Evolutionary conservation across 257 asterid genomes (phyloP).

Genomic region (Solanum bulbocastanum): DNA sequence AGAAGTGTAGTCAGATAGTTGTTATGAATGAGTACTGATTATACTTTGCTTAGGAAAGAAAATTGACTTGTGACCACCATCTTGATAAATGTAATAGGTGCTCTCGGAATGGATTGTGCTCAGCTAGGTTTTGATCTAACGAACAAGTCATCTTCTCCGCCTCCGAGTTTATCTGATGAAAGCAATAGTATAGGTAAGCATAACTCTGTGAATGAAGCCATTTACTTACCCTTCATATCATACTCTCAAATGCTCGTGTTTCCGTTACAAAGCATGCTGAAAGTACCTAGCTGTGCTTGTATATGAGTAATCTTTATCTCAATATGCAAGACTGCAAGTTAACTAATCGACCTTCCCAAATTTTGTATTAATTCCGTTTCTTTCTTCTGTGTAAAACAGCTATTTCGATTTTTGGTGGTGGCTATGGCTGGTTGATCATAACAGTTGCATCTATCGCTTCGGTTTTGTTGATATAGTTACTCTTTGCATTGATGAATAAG

Average conservation of each 20-base stretch:
- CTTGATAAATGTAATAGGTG: slow-evolving; percentile 27
- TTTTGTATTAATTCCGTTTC: not conserved
- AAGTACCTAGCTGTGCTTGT: not conserved
- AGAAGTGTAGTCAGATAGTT: not conserved
- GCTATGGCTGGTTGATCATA: slow-evolving; percentile 23
- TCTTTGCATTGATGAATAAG: not conserved
- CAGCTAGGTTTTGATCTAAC: slow-evolving; percentile 20
- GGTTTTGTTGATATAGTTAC: slow-evolving; percentile 3
- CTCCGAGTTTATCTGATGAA: slow-evolving; percentile 15
- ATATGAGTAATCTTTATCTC: not conserved
- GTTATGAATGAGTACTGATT: not conserved
- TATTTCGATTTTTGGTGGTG: slow-evolving; percentile 13
- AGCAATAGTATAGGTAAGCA: slow-evolving; percentile 23
- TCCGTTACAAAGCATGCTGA: not conserved
- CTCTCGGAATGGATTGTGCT: slow-evolving; percentile 44
- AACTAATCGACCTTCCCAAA: not conserved
- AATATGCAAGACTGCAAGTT: not conserved
- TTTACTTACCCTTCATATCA: not conserved
- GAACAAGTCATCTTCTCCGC: slow-evolving; percentile 24
- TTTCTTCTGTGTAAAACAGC: slow-evolving; percentile 1
- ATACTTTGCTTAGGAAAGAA: not conserved
- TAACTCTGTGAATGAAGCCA: too few species aligned
- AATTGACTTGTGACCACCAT: not conserved
- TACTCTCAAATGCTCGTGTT: not conserved
- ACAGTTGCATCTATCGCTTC: slow-evolving; percentile 21